Base-by-base conservation (phyloP, 2,329 filamentous ascomycete species). In the Aspergillus pseudotamarii region DNA sequence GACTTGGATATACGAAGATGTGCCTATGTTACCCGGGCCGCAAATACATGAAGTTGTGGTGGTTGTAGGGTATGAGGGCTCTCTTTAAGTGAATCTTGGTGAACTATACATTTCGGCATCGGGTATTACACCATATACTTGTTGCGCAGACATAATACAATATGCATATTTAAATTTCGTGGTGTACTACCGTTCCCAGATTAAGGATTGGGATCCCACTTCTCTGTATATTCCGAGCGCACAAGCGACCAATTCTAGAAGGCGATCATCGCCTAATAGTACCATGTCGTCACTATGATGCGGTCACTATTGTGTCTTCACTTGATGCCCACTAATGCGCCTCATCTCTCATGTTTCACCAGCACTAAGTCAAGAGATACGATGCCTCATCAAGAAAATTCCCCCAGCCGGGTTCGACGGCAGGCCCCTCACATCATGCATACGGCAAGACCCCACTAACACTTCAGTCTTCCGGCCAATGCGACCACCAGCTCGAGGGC, bases 101-200 rank as follows among this genome's bases (percentile, higher is more conserved):
- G 28, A 10, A 51, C 9, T 34, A 23, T 50, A 12, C 28, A 38
- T 32, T 61, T 64, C 64, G 59, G 64, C 64, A 63, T 57, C 59
- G 58, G 55, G 64, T 59, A 45, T 55, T 61, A 43, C n/a, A 26
- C 34, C 23, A 53, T 58, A n/a, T 51, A 55, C 61, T 59, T 58
- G 60, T 61, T 65, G 63, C 58, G 64, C 62, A 64, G 60, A 61
- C 41, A 59, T 48, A 38, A 56, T 55, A 41, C 32, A 55, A 55
- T 36, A 36, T 51, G 48, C 48, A n/a, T 36, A n/a, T 26, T 38
- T 55, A 34, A 11, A 38, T 26, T 38, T 14, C 23, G 16, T 36
- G 21, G 16, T n/a, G 4, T 4, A 6, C 3, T 21, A 54, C 19
- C 21, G 11, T 28, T 23, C 19, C 32, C 8, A 21, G 11, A 23